These are phyloP conservation scores for Pisolithus sp. DNA, from an alignment of 768 basidiomycete genomes.

Conservation along the genomic window DNA sequence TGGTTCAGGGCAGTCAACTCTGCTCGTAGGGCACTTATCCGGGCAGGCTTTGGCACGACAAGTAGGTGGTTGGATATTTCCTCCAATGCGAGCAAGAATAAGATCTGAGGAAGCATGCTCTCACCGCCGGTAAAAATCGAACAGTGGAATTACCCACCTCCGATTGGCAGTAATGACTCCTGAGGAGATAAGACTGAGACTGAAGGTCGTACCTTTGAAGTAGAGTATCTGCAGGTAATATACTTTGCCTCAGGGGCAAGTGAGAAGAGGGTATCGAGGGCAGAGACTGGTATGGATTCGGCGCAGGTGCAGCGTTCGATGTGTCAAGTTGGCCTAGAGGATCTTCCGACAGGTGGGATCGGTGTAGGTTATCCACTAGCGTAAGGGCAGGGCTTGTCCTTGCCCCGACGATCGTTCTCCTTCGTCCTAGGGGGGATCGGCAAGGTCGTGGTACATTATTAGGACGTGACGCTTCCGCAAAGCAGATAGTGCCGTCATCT, in stretches of 20 bases:
- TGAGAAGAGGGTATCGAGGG: conserved; percentile 54
- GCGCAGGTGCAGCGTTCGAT: conserved; percentile 26
- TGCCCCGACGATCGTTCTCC: conserved; percentile 53
- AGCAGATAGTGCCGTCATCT: conserved; percentile 17
- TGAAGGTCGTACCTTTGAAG: conserved; percentile 61
- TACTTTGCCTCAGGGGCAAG: conserved; percentile 39
- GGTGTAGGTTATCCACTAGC: conserved; percentile 46
- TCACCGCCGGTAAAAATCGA: background rate
- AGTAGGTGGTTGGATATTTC: conserved; percentile 88
- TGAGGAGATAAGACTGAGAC: conserved; percentile 66
- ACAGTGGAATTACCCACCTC: conserved; percentile 47
- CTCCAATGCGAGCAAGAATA: conserved; percentile 84
- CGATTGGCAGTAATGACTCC: conserved; percentile 83
- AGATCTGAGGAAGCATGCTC: conserved; percentile 42
- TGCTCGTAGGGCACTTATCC: conserved; percentile 92
- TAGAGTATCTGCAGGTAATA: conserved; percentile 46
- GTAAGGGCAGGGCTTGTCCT: conserved; percentile 72
- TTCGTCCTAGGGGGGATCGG: conserved; percentile 22
- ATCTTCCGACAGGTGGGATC: conserved; percentile 60
- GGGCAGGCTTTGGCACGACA: conserved; percentile 87
- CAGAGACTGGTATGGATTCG: conserved; percentile 61
- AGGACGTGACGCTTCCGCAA: conserved; percentile 8
- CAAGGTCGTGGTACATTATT: conserved; percentile 10
- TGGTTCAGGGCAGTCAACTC: conserved; percentile 95
- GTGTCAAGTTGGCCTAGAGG: conserved; percentile 65